Evolutionary conservation across 2,329 filamentous ascomycete genomes (phyloP).

Genomic region (Phyllosticta capitalensis): DNA sequence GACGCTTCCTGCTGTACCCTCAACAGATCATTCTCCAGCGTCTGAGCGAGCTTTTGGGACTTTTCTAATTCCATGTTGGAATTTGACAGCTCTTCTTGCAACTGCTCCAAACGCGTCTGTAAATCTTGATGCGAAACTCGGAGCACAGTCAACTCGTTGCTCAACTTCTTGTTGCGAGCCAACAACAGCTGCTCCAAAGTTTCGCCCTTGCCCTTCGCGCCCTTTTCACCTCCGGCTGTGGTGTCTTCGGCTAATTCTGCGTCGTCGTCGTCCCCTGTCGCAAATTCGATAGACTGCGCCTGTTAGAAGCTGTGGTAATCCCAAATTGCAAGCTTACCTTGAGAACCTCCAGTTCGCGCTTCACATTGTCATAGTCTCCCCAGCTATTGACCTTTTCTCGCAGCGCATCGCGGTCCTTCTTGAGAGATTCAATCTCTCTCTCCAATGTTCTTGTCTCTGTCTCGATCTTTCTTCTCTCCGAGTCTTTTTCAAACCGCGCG

Average conservation of each 20-base stretch:
- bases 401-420: constrained; percentile 70
- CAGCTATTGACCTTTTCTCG: constrained; percentile 77
- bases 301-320: constrained; percentile 12
- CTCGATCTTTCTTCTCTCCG: constrained; percentile 67
- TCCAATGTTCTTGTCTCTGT: constrained; percentile 68
- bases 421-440: constrained; percentile 63
- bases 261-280: constrained; percentile 67
- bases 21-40: constrained; percentile 83
- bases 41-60: constrained; percentile 73
- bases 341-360: constrained; percentile 89
- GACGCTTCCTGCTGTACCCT: constrained; percentile 76
- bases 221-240: constrained; percentile 35
- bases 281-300: constrained; percentile 77
- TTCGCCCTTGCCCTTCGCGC: constrained; percentile 56
- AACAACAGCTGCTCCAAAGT: constrained; percentile 85
- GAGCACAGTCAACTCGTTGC: constrained; percentile 84
- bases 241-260: constrained; percentile 30
- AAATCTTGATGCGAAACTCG: constrained; percentile 91
- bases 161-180: constrained; percentile 90
- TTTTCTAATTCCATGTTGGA: constrained; percentile 82
- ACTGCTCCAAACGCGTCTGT: constrained; percentile 64
- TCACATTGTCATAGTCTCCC: constrained; percentile 92
- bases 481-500: constrained; percentile 72
- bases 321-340: constrained; percentile 44
- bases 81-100: constrained; percentile 74